These are phyloP conservation scores for Peronospora farinosa DNA, from an alignment of 352 stramenopile genomes.

Conservation along the genomic window DNA sequence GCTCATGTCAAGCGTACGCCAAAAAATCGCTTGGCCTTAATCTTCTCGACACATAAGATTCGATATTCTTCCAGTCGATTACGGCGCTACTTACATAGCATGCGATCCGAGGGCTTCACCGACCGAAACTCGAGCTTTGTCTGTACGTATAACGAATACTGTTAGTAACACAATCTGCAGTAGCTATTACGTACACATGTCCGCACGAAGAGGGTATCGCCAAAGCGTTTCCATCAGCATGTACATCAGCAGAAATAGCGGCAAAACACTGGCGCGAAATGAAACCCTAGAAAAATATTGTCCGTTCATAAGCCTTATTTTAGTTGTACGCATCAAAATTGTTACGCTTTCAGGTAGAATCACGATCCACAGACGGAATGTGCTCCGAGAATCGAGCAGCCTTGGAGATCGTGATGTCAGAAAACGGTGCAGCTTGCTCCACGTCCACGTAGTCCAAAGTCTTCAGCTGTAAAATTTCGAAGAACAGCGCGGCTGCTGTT, in stretches of 20 bases:
- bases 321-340: conserved; percentile 28
- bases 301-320: conserved; percentile 19
- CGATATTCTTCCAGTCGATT: conserved; percentile 62
- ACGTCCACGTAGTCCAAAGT: conserved; percentile 96
- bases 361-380: conserved; percentile 72
- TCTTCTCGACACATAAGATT: conserved; percentile 61
- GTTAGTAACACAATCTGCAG: neutral
- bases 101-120: conserved; percentile 71
- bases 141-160: neutral
- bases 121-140: conserved; percentile 51
- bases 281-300: conserved; percentile 17
- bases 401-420: conserved; percentile 90
- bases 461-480: conserved; percentile 96
- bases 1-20: conserved; percentile 67
- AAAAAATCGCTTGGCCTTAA: conserved; percentile 76
- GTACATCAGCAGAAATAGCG: conserved; percentile 26
- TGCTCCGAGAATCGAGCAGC: conserved; percentile 59
- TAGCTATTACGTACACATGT: neutral
- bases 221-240: neutral
- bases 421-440: conserved; percentile 89
- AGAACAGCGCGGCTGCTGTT: conserved; percentile 92
- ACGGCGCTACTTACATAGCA: conserved; percentile 75
- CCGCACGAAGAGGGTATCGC: neutral
- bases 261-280: conserved; percentile 27
- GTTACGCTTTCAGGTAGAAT: conserved; percentile 11